A percentile compares a stretch with the other conserved stretches of the same genome.
phyloP scores from a whole-genome alignment of 805 yeast genomes.

The Ogataea methanolica region DNA sequence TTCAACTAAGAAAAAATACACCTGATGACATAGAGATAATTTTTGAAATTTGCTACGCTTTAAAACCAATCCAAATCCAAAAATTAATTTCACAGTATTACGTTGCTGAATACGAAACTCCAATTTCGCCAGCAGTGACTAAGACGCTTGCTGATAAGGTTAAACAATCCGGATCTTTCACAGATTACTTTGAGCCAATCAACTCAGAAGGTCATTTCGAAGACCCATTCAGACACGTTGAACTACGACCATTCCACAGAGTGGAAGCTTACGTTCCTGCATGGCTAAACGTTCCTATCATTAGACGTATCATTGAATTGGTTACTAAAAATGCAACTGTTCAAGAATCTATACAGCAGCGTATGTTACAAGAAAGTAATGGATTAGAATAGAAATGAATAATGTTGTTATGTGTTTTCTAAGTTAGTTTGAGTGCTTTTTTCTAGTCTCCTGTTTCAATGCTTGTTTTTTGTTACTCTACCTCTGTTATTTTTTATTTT shows the following conservation, averaged over 20 bases:
- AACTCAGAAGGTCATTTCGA: slow-evolving; percentile 72
- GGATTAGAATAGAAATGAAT: not conserved
- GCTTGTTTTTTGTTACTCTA: too few relatives aligned
- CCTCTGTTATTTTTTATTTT: too few relatives aligned
- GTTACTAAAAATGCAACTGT: slow-evolving; percentile 79
- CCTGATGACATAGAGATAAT: slow-evolving; percentile 86
- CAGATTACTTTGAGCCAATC: slow-evolving; percentile 66
- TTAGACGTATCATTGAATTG: slow-evolving; percentile 83
- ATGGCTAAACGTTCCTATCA: slow-evolving; percentile 83
- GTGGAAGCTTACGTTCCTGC: slow-evolving; percentile 93
- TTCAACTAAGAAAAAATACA: slow-evolving; percentile 88
- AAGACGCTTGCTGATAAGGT: slow-evolving; percentile 78
- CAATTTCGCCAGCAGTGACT: slow-evolving; percentile 77
- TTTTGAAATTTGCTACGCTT: slow-evolving; percentile 89
- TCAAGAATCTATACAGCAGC: slow-evolving; percentile 41
- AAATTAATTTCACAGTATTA: slow-evolving; percentile 83
- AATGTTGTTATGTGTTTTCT: too few relatives aligned
- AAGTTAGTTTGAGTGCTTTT: too few relatives aligned
- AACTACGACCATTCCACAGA: slow-evolving; percentile 70
- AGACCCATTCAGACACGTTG: slow-evolving; percentile 76
- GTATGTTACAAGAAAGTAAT: slow-evolving; percentile 1
- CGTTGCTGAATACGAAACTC: slow-evolving; percentile 92
- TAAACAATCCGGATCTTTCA: slow-evolving; percentile 50
- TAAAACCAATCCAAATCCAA: slow-evolving; percentile 94
- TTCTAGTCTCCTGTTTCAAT: too few relatives aligned